Evolutionary conservation across 441 rosid species (phyloP), one percentile per base, ranked within the genome.

Genomic region (Erodium trifolium): DNA sequence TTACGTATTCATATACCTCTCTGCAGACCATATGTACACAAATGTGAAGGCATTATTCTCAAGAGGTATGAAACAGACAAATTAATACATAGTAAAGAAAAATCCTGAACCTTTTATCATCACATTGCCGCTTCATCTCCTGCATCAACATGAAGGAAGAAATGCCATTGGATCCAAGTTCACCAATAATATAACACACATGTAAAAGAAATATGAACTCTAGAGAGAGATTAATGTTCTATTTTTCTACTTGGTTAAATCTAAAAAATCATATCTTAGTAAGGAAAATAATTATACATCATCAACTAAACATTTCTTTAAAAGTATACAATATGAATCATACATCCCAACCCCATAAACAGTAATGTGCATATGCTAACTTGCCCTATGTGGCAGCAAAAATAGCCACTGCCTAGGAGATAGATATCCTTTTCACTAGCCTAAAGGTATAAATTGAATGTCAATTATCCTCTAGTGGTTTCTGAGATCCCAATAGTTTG

Each of bases 121-220:
- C 89, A 68, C 93, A 88, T 68, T 79, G 88, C 66, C 65, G 87
- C 80, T 82, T 78, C 93, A 88, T 88, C 79, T 85, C 93, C 93
- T 87, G 87, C 81, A 71, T 73, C 68, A 77, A 72, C 43, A 62
- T 31, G 31, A 49, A 68, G 8, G 31, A 49, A 68, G 8, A 68
- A 72, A 65, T 17, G 18, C 68, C 68, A 74, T 27, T 59, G 16
- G 62, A 63, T 12, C 27, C 73, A 63, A 39, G 27, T 29, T 67
- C 17, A 69, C 29, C 45, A 59, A 71, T 8, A 73, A 9, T 41
- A 9, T 41, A 41, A 6, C 47, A 7, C 47, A 41, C 9, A 41
- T 41, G 4, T 34, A 34, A 34, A 41, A 41, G 47, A 41, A 6
- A 6, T 41, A 41, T 6, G 47, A 41, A 41, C 11, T 41, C 47